phyloP scores from a whole-genome alignment of 176 grass and related monocot species.

The Cenchrus fungigraminus region DNA sequence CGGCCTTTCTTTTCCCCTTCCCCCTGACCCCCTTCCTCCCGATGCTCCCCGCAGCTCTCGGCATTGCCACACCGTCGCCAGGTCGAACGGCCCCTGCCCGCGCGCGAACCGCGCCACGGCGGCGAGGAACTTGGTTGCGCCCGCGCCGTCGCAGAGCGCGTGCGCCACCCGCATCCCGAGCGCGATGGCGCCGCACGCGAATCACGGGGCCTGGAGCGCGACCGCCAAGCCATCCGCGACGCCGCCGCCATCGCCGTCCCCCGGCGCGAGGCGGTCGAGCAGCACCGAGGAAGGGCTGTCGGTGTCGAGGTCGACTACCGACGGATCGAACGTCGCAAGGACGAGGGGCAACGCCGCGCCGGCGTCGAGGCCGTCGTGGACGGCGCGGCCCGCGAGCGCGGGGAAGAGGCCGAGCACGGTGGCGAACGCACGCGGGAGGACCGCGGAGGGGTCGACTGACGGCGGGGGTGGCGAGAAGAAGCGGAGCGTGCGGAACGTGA shows the following conservation, averaged over 20 bases:
- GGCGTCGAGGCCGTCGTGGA: not conserved
- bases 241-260: not conserved
- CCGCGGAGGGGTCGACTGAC: conserved; percentile 42
- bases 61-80: conserved; percentile 58
- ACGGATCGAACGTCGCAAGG: conserved; percentile 31
- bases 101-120: conserved; percentile 51
- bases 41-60: conserved; percentile 45
- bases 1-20: no score
- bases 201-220: conserved; percentile 60
- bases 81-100: not conserved
- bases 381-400: conserved; percentile 47
- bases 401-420: conserved; percentile 55
- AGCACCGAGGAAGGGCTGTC: conserved; percentile 47
- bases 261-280: conserved; percentile 53
- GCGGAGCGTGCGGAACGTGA: conserved; percentile 71
- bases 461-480: conserved; percentile 45
- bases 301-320: conserved; percentile 32
- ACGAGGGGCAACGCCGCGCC: conserved; percentile 35
- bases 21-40: no score
- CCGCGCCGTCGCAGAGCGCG: conserved; percentile 76
- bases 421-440: conserved; percentile 45
- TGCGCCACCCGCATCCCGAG: conserved; percentile 75
- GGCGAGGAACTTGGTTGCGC: conserved; percentile 64
- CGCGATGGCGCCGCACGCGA: conserved; percentile 66
- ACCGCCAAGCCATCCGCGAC: conserved; percentile 2